phyloP scores from a whole-genome alignment of 805 yeast genomes.

The Metschnikowia shivogae region DNA sequence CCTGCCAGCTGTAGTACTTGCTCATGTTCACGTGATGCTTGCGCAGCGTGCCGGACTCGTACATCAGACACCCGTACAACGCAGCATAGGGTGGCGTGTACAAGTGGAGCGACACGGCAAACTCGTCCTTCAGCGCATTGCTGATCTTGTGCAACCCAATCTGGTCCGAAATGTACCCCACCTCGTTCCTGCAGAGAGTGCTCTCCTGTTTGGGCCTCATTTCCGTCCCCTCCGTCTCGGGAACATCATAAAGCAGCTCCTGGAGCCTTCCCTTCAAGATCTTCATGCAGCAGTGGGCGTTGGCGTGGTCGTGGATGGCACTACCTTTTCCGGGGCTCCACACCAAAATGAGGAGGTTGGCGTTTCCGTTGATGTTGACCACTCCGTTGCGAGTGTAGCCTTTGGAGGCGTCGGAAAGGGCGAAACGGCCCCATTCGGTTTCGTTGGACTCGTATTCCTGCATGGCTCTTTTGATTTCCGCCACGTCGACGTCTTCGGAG shows the following conservation, averaged over 20 bases:
- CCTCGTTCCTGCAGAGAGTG: constrained; percentile 37
- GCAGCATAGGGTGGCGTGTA: constrained; percentile 77
- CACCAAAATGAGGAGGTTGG: constrained; percentile 60
- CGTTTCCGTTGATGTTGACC: constrained; percentile 64
- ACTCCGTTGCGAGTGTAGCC: constrained; percentile 69
- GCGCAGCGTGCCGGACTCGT: constrained; percentile 46
- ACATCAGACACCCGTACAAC: constrained; percentile 50
- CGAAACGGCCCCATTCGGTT: constrained; percentile 56
- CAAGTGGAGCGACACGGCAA: constrained; percentile 62
- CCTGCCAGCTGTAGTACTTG: constrained; percentile 60
- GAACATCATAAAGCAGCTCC: constrained; percentile 55
- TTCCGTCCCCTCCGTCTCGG: constrained; percentile 28
- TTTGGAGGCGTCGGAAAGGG: constrained; percentile 47
- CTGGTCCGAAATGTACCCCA: constrained; percentile 61
- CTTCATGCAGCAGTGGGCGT: constrained; percentile 75
- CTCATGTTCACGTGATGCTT: constrained; percentile 56
- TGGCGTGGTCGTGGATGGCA: constrained; percentile 70
- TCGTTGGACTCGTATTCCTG: constrained; percentile 44
- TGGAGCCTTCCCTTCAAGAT: constrained; percentile 54
- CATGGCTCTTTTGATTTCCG: constrained; percentile 43
- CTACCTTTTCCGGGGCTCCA: constrained; percentile 68
- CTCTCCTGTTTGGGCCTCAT: constrained; percentile 26
- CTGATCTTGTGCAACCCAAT: constrained; percentile 64
- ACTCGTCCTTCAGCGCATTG: constrained; percentile 40
- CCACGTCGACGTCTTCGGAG: constrained; percentile 51